These are phyloP conservation scores for Trichoderma sp. DNA, from an alignment of 2,329 filamentous ascomycete species.

Conservation along the genomic window DNA sequence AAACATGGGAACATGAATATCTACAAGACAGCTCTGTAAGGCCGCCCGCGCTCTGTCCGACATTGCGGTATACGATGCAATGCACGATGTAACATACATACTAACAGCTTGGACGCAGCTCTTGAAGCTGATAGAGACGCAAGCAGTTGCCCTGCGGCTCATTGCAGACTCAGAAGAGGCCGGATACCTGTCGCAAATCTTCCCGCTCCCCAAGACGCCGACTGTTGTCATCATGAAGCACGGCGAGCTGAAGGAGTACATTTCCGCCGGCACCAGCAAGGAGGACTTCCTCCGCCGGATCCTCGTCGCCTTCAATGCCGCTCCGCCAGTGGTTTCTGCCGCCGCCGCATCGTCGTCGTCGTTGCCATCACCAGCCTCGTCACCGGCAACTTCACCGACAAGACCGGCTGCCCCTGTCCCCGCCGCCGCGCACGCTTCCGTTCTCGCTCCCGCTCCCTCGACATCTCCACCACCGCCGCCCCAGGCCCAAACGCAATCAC, in stretches of 20 bases:
- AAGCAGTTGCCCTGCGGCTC: conserved; percentile 69
- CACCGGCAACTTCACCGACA: conserved; percentile 2
- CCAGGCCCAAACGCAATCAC: neutral
- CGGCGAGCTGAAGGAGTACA: conserved; percentile 74
- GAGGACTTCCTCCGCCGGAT: conserved; percentile 61
- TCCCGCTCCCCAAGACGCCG: conserved; percentile 74
- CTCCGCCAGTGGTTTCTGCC: conserved; percentile 13
- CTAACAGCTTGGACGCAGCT: conserved; percentile 43
- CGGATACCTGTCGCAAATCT: conserved; percentile 77
- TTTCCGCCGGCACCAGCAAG: conserved; percentile 61
- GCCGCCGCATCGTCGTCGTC: conserved; percentile 22
- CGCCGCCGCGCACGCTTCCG: neutral
- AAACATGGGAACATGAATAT: conserved; percentile 70
- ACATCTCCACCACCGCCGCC: neutral
- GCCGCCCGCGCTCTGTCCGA: neutral
- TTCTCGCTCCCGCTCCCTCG: conserved; percentile 23
- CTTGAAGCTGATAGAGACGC: conserved; percentile 53
- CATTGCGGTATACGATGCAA: neutral
- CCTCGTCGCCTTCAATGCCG: conserved; percentile 34
- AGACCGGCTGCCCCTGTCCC: conserved; percentile 10
- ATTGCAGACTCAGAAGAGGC: conserved; percentile 75
- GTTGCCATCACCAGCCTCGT: conserved; percentile 22
- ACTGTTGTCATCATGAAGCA: conserved; percentile 78
- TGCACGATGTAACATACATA: too few relatives aligned
- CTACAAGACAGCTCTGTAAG: conserved; percentile 56